Percentiles rank a stretch among this genome's conserved stretches.
These are phyloP conservation scores for Termitomyces sp. DNA, from an alignment of 768 basidiomycete species.

Conservation along the genomic window DNA sequence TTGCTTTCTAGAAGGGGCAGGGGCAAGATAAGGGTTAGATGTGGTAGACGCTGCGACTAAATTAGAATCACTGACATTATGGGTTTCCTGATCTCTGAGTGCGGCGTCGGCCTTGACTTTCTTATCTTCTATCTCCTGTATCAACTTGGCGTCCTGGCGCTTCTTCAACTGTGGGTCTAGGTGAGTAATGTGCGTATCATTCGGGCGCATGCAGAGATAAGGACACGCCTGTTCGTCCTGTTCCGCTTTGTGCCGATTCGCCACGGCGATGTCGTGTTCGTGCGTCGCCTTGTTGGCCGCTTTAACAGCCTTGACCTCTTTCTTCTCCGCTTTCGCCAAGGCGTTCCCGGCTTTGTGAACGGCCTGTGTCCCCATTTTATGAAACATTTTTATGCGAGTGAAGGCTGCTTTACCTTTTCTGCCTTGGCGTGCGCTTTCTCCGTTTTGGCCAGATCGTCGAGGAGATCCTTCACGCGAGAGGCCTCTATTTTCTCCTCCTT, in stretches of 20 bases:
- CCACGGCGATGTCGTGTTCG: conserved; percentile 45
- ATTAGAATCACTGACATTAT: background rate
- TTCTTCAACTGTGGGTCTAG: conserved; percentile 3
- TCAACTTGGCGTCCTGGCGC: conserved; percentile 5
- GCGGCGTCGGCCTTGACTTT: background rate
- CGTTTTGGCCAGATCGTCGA: conserved; percentile 11
- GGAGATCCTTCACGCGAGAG: conserved; percentile 5
- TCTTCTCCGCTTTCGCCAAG: conserved; percentile 39
- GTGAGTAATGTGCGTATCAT: background rate
- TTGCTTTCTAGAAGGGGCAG: background rate
- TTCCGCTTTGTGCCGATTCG: conserved; percentile 38
- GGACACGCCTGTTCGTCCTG: conserved; percentile 38
- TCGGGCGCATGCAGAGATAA: background rate
- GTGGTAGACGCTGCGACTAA: background rate
- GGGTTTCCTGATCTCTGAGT: background rate
- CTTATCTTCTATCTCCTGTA: background rate
- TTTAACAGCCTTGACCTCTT: conserved; percentile 48
- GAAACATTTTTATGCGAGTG: background rate
- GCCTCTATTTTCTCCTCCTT: conserved; percentile 14
- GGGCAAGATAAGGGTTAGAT: background rate
- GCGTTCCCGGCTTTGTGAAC: conserved; percentile 10
- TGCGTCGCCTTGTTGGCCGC: conserved; percentile 51
- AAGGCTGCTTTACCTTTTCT: background rate
- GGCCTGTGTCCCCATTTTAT: background rate
- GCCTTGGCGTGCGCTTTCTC: conserved; percentile 10